Evolutionary conservation across 805 yeast genomes (phyloP), one percentile per base, ranked within the genome.

Genomic region (Candida patagonica): DNA sequence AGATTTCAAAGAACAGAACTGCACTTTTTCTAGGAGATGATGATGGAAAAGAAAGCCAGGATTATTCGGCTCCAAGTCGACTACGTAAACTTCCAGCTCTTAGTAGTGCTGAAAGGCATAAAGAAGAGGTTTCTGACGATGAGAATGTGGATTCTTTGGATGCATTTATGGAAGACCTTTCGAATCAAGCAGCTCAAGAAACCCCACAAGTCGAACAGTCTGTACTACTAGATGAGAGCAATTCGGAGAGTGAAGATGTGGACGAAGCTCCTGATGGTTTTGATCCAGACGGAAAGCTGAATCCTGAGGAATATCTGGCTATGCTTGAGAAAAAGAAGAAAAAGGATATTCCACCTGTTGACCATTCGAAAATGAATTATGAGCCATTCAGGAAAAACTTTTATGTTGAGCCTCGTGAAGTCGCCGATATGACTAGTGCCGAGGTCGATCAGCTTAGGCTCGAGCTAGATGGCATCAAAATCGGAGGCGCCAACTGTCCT

Each of bases 391-490:
- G 71, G 13, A 83, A 77, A 54, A 48, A 60, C 7, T 80, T 87
- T 50, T 85, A 82, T 53, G 57, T 60, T 1, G 85, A 78, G 46
- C 73, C 81, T 1, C 68, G 63, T 3, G 80, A 78, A 29, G 49
- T 80, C 4, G 57, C 60, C 6, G 47, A 56, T 0, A 55, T 81
- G 40, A 60, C 76, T 0, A 63, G 61, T 0, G 74, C 70, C 27
- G 87, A 83, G 37, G 76, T 80, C 1, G 68, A 67, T 1, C 67
- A 65, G 5, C 52, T 80, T 5, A 58, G 92, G 35, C 49, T 68
- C 12, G 60, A 61, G 35, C 52, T 76, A 31, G 87, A 78, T 44
- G 79, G 80, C n/a, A 77, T 86, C 24, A 72, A 72, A 36, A 75
- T 84, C 2, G 60, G 73, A 37, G 94, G 94, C 0, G 45, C 51